These are phyloP conservation scores for Gymnopus androsaceus DNA, from an alignment of 1,284 basidiomycete genomes.

Conservation along the genomic window DNA sequence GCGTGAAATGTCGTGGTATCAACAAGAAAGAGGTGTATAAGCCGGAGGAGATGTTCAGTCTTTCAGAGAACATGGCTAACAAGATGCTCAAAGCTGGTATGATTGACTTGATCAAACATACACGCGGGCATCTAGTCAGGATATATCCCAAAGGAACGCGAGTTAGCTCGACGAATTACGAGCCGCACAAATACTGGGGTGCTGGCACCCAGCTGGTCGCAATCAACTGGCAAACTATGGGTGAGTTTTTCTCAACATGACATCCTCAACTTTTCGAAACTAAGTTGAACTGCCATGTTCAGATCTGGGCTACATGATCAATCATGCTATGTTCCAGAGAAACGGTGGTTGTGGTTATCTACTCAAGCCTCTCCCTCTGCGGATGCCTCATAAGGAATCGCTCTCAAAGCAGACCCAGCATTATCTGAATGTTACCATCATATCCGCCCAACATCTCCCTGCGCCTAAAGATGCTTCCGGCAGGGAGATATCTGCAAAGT, in stretches of 20 bases:
- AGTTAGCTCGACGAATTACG: constrained; percentile 86
- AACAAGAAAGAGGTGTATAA: constrained; percentile 90
- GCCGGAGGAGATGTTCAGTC: constrained; percentile 88
- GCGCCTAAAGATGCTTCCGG: constrained; percentile 67
- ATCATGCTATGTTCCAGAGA: constrained; percentile 91
- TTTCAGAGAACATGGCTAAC: constrained; percentile 86
- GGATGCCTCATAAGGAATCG: constrained; percentile 65
- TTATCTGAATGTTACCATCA: constrained; percentile 70
- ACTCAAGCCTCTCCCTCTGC: constrained; percentile 83
- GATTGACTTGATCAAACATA: constrained; percentile 87
- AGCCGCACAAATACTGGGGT: constrained; percentile 89
- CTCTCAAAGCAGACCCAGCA: constrained; percentile 59
- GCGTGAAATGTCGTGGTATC: constrained; percentile 92
- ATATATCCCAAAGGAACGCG: constrained; percentile 89
- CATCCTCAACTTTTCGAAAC: not conserved
- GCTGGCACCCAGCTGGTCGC: constrained; percentile 91
- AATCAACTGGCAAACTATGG: constrained; percentile 97
- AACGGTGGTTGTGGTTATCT: constrained; percentile 89
- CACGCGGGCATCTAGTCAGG: constrained; percentile 81
- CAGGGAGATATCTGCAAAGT: constrained; percentile 60
- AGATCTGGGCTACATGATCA: constrained; percentile 89
- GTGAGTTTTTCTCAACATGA: constrained; percentile 42
- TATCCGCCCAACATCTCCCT: constrained; percentile 94
- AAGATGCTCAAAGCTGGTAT: constrained; percentile 59
- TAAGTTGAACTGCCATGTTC: constrained; percentile 13